Conservation (phyloP, 768 basidiomycete species). For the Tulasnella sp. region DNA sequence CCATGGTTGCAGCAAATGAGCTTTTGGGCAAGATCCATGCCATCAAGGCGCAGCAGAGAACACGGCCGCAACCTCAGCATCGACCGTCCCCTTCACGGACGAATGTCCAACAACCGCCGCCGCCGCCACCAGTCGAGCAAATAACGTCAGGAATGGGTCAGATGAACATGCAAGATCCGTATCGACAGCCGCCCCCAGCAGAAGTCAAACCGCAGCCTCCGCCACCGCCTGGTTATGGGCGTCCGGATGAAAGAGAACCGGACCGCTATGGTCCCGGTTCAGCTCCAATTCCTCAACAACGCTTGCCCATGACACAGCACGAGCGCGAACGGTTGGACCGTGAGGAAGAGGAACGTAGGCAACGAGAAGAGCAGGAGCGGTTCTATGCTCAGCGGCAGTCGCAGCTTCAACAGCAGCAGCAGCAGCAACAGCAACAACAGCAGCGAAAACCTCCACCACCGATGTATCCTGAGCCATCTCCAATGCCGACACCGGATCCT, state of each 20-base stretch:
- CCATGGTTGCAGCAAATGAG: constrained; percentile 97
- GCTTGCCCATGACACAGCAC: constrained; percentile 14
- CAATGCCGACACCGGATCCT: not conserved
- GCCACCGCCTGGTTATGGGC: constrained; percentile 3
- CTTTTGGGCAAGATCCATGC: constrained; percentile 84
- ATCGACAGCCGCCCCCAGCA: constrained; percentile 12
- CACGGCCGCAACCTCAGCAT: constrained; percentile 20
- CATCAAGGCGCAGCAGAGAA: constrained; percentile 53
- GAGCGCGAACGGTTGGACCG: not conserved
- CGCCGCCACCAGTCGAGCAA: constrained; percentile 20
- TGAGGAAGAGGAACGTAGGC: constrained; percentile 10
- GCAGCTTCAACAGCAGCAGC: constrained; percentile 9
- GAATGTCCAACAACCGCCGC: constrained; percentile 23
- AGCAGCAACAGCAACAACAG: constrained; percentile 31
- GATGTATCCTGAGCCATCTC: constrained; percentile 14
- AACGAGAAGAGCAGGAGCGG: constrained; percentile 14
- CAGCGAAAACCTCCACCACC: constrained; percentile 7
- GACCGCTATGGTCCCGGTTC: not conserved
- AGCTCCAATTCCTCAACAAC: not conserved
- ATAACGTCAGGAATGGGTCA: constrained; percentile 23
- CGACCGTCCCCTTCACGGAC: constrained; percentile 25
- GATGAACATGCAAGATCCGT: constrained; percentile 25
- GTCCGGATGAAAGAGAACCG: not conserved
- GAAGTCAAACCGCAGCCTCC: constrained; percentile 2
- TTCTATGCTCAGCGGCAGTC: constrained; percentile 19